Percentiles rank a stretch among this genome's conserved stretches.
phyloP scores from a whole-genome alignment of 2,329 filamentous ascomycete species.

The Trichoderma polysporum region DNA sequence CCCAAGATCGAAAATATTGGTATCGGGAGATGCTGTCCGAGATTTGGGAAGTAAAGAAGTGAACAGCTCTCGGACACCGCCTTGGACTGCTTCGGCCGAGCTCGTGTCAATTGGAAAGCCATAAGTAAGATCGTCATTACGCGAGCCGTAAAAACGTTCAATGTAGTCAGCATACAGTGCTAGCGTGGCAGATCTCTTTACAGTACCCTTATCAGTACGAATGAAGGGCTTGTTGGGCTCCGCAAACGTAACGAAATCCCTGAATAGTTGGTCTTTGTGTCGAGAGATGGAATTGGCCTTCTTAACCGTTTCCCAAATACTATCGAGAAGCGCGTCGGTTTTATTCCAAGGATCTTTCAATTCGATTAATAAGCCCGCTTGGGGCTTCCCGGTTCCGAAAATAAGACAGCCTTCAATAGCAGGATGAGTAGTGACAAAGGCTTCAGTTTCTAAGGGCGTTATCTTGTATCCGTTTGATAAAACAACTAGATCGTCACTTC shows the following conservation, averaged over 20 bases:
- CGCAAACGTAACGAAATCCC: constrained; percentile 43
- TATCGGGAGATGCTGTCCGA: constrained; percentile 24
- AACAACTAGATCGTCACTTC: constrained; percentile 34
- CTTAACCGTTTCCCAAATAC: constrained; percentile 46
- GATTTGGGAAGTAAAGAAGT: constrained; percentile 21
- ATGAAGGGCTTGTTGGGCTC: constrained; percentile 44
- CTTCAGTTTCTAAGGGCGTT: constrained; percentile 32
- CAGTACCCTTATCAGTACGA: constrained; percentile 46
- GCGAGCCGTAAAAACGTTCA: constrained; percentile 42
- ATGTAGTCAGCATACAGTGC: constrained; percentile 46
- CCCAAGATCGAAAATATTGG: constrained; percentile 32
- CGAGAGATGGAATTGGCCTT: constrained; percentile 42
- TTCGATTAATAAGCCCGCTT: constrained; percentile 32
- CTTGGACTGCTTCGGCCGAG: not conserved
- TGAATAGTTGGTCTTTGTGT: constrained; percentile 43
- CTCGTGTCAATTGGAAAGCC: not conserved
- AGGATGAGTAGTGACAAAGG: constrained; percentile 29
- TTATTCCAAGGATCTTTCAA: constrained; percentile 27
- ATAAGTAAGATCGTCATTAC: not conserved
- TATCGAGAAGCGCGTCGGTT: constrained; percentile 36
- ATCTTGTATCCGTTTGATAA: constrained; percentile 36
- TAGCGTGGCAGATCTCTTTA: constrained; percentile 42
- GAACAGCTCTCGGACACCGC: not conserved
- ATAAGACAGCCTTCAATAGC: constrained; percentile 31
- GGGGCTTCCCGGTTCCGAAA: constrained; percentile 29